Evolutionary conservation across 306 rosid species (phyloP).

Genomic region (Elaeagnus macrophylla): DNA sequence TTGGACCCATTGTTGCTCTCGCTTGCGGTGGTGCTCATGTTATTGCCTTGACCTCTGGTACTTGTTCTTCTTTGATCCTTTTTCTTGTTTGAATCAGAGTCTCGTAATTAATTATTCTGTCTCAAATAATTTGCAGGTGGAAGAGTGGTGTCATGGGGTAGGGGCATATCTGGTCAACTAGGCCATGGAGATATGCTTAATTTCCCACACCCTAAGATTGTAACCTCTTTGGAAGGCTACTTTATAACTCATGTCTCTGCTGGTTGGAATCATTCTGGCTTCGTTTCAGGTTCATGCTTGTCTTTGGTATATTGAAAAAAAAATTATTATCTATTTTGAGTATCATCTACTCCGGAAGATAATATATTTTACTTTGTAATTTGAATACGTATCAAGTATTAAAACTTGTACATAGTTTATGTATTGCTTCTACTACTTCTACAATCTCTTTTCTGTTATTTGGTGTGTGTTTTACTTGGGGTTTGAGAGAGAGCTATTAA

Average conservation of each 20-base stretch:
- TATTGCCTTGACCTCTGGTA: slow-evolving; percentile 64
- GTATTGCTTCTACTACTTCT: neutral
- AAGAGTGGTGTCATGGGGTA: slow-evolving; percentile 77
- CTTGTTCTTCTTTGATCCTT: neutral
- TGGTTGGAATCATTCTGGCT: slow-evolving; percentile 92
- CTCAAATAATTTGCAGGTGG: slow-evolving; percentile 37
- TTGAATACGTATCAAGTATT: neutral
- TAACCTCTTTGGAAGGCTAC: slow-evolving; percentile 36
- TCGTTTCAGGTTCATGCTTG: slow-evolving; percentile 64
- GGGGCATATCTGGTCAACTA: slow-evolving; percentile 76
- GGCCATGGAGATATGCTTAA: slow-evolving; percentile 55
- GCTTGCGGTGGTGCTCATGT: slow-evolving; percentile 92
- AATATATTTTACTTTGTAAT: no score
- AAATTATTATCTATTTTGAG: neutral
- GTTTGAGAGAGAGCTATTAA: neutral
- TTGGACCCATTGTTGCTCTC: slow-evolving; percentile 37
- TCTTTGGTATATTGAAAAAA: neutral
- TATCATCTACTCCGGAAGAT: no score
- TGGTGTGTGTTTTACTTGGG: neutral
- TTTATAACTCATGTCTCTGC: slow-evolving; percentile 63
- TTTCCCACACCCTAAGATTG: slow-evolving; percentile 43
- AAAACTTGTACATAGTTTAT: neutral
- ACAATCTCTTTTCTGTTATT: neutral
- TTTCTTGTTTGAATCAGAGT: neutral
- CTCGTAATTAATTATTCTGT: neutral